These are phyloP conservation scores for Penicillium lividum DNA, from an alignment of 495 filamentous ascomycete species.

Conservation along the genomic window DNA sequence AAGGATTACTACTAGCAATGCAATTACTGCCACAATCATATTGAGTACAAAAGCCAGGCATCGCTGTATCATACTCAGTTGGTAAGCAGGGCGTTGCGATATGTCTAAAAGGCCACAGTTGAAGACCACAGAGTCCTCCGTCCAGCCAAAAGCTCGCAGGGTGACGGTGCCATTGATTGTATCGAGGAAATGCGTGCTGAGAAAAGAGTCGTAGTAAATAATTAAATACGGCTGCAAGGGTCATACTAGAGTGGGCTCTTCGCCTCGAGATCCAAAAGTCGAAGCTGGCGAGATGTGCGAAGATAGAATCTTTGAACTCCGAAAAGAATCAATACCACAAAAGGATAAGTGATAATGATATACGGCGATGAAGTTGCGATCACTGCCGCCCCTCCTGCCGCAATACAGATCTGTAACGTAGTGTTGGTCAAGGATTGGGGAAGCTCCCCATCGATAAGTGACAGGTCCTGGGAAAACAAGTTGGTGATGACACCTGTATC, in stretches of 20 bases:
- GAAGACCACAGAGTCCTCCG: neutral
- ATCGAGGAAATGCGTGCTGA: conserved; percentile 1
- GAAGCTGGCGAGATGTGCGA: conserved; percentile 1
- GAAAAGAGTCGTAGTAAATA: neutral
- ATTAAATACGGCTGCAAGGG: neutral
- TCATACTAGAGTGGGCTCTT: conserved; percentile 4
- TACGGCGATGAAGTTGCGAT: neutral
- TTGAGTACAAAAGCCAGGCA: neutral
- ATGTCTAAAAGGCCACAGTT: conserved; percentile 1
- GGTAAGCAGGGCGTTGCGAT: conserved; percentile 1
- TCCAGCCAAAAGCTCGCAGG: neutral
- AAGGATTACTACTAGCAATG: neutral
- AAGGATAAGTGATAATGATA: neutral
- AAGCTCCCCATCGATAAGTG: conserved; percentile 4
- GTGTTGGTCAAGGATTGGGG: neutral
- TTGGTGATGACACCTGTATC: conserved; percentile 1
- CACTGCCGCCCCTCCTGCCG: neutral
- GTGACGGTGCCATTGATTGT: neutral
- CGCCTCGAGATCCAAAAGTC: neutral
- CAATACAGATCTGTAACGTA: neutral
- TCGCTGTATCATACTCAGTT: conserved; percentile 1
- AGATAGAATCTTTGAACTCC: conserved; percentile 1
- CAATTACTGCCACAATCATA: neutral
- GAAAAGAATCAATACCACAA: neutral
- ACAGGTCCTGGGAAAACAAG: neutral